phyloP scores from a whole-genome alignment of 1,284 basidiomycete genomes.

The Austroboletus niveus region DNA sequence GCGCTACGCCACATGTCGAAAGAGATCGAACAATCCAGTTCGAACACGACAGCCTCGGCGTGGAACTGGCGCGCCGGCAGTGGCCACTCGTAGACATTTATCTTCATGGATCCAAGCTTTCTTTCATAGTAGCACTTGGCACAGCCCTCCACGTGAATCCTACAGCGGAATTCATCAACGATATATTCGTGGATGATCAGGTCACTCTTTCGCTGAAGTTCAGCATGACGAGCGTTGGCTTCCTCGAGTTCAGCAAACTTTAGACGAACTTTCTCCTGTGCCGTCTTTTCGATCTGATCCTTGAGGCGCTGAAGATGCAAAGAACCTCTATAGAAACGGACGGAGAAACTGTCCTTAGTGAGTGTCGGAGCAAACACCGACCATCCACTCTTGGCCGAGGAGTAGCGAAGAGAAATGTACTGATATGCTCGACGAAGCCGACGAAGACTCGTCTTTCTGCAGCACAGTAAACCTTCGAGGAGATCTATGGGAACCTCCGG shows the following conservation, averaged over 20 bases:
- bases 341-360: slow-evolving; percentile 21
- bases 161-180: neutral
- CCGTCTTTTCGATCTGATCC: slow-evolving; percentile 26
- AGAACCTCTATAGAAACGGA: slow-evolving; percentile 31
- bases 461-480: slow-evolving; percentile 41
- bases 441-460: slow-evolving; percentile 23
- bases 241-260: slow-evolving; percentile 29
- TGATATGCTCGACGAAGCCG: slow-evolving; percentile 27
- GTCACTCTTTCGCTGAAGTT: slow-evolving; percentile 2
- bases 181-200: too few relatives aligned
- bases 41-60: slow-evolving; percentile 42
- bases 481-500: slow-evolving; percentile 41
- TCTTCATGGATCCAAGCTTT: slow-evolving; percentile 22
- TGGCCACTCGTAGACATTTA: slow-evolving; percentile 47
- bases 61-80: slow-evolving; percentile 32
- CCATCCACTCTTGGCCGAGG: neutral
- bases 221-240: slow-evolving; percentile 8
- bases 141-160: neutral
- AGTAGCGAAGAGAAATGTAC: slow-evolving; percentile 34
- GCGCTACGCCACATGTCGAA: slow-evolving; percentile 45
- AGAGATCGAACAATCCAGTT: slow-evolving; percentile 38
- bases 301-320: slow-evolving; percentile 22
- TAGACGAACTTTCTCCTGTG: slow-evolving; percentile 9
- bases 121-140: neutral
- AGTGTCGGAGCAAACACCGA: slow-evolving; percentile 25